Base-by-base conservation (phyloP, 1,139 yeast genomes). In the Diutina siamensis region DNA sequence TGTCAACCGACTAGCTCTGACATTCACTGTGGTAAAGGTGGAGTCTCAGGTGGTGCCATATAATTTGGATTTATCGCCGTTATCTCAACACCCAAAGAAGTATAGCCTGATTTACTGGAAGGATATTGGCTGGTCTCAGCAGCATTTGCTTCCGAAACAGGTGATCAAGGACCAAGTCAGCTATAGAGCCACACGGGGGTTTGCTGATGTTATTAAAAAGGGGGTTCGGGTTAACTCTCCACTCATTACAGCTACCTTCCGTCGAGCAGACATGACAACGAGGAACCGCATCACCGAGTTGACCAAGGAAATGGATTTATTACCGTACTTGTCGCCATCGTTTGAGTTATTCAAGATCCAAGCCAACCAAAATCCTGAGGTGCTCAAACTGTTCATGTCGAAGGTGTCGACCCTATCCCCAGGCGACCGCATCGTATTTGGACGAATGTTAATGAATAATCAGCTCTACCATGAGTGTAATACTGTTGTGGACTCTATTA, bases 171-270 rank as follows among this genome's bases (percentile, higher is more conserved):
- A 38, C n/a, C 42, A 38, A 15, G 42, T 38, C 2, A 25, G 20
- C 20, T 38, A 38, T 17, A 12, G 42, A 12, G 32, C 42, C 13
- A 38, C 42, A 12, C 4, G 20, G 15, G 42, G 42, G 5, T 38
- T 38, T 17, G 33, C 20, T 18, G 42, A 38, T 25, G 42, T 38
- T n/a, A 25, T 38, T 12, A 38, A 38, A 32, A 38, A 38, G 33
- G 42, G 42, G 12, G 42, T 38, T 19, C 42, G 42, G 31, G 42
- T 25, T 20, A 27, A 38, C 20, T 15, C 42, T 15, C 31, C 12
- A 27, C 15, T 38, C 20, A 18, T 38, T 4, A 18, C 28, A n/a
- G 32, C 42, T 10, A 38, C 42, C 13, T 38, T 15, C 17, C 42
- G 42, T 13, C 42, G 42, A 10, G 32, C 42, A 8, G 42, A 38